Base-by-base conservation (phyloP, 768 basidiomycete genomes). In the Mrakia frigida region DNA sequence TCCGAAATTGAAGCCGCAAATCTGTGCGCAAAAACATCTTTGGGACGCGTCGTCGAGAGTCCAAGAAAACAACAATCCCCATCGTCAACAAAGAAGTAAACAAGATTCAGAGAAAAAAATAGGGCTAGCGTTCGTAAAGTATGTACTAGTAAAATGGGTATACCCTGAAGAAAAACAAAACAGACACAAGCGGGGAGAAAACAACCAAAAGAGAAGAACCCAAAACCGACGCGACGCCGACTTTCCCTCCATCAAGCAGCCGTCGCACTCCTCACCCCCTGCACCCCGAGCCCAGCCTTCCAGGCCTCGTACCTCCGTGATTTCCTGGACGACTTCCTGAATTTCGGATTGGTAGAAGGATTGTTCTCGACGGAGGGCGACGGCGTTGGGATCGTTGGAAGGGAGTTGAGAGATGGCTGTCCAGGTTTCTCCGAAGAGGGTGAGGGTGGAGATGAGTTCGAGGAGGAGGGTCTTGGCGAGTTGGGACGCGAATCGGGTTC, bases 371-470 rank as follows among this genome's bases (percentile, higher is more conserved):
- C 39, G 18, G 65, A 68, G 65, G 18, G 65, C 25, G 35, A 37
- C 25, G 37, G 16, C 2, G 56, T 56, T 28, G 1, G 65, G 37
- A 37, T 65, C 63, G 35, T 35, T n/a, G 25, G 65, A 11, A 7
- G 65, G 37, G 6, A 68, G 65, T 35, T 41, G 65, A 21, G 65
- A 35, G 37, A 68, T 21, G 23, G 35, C 0, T 9, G 35, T 35
- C 25, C 21, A 68, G 37, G 65, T 68, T 21, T 35, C 39, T 3
- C 35, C 25, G 39, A 68, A 68, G 37, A 68, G 65, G 39, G 35
- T 35, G 65, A 68, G 65, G 23, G 65, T 68, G 18, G 65, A 35
- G 37, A 68, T 13, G 65, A 68, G 65, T 68, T 68, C 65, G 35
- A 39, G 35, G 5, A 67, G 65, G 35, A 68, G 65, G 35, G 65